Evolutionary conservation across 495 filamentous ascomycete species (phyloP).

Genomic region (Penicillium odoratum): DNA sequence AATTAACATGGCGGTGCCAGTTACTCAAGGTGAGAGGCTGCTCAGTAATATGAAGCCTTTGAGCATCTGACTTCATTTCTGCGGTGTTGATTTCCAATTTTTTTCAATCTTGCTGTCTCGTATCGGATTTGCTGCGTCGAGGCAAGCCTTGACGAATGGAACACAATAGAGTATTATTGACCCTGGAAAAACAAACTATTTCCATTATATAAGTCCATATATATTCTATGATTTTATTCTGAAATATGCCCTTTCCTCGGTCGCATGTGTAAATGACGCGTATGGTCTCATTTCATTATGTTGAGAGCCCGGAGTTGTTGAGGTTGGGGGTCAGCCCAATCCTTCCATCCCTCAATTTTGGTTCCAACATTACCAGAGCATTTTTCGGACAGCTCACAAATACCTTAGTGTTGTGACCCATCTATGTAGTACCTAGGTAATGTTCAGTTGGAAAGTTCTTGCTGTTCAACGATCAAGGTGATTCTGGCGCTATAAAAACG

Average conservation of each 20-base stretch:
- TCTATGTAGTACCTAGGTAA: too few relatives aligned
- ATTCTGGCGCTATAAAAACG: too few relatives aligned
- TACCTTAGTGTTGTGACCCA: too few relatives aligned
- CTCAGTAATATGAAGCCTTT: constrained; percentile 45
- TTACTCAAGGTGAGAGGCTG: constrained; percentile 72
- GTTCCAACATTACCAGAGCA: not conserved
- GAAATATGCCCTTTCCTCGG: constrained; percentile 6
- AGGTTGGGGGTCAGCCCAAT: constrained; percentile 12
- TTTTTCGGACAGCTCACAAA: too few relatives aligned
- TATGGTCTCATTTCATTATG: not conserved
- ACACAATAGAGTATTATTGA: not conserved
- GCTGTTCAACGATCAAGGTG: too few relatives aligned
- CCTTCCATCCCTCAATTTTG: not conserved
- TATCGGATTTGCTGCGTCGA: not conserved
- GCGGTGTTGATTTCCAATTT: constrained; percentile 1
- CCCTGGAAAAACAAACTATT: not conserved
- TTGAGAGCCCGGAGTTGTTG: constrained; percentile 11
- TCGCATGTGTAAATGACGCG: constrained; percentile 8
- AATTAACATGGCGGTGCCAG: constrained; percentile 92
- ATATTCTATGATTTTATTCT: not conserved
- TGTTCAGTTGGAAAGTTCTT: too few relatives aligned
- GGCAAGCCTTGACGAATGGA: not conserved
- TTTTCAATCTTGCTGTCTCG: not conserved
- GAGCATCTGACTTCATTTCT: not conserved
- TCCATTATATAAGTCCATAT: not conserved